Conservation (phyloP, 495 filamentous ascomycete genomes). For the Delitschia confertaspora region DNA sequence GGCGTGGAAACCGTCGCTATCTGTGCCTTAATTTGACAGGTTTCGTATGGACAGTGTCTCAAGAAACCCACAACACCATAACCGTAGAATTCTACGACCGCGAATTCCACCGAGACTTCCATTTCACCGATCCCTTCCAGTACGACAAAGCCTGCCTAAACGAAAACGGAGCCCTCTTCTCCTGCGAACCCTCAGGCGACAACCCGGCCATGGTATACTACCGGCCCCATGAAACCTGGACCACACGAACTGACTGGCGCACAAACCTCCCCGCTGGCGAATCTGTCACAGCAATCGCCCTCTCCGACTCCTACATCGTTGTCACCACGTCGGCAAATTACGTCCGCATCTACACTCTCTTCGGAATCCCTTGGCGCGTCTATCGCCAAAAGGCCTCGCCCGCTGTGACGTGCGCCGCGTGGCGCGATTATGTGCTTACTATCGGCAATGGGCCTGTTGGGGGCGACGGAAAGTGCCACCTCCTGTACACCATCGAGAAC, state of each 20-base stretch:
- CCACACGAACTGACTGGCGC: conserved; percentile 79
- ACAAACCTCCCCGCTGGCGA: conserved; percentile 76
- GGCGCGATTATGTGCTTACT: conserved; percentile 87
- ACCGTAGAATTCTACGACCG: conserved; percentile 97
- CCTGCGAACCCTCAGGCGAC: conserved; percentile 53
- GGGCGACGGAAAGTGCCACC: conserved; percentile 60
- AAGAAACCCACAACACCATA: conserved; percentile 85
- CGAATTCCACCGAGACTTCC: conserved; percentile 83
- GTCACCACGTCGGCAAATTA: conserved; percentile 78
- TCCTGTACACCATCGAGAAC: conserved; percentile 86
- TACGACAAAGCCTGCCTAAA: conserved; percentile 95
- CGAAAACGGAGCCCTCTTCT: conserved; percentile 79
- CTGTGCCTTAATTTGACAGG: conserved; percentile 88
- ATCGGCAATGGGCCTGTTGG: conserved; percentile 84
- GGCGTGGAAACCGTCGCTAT: conserved; percentile 88
- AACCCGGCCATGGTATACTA: conserved; percentile 82
- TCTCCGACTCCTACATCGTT: conserved; percentile 83
- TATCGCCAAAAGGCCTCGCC: conserved; percentile 85
- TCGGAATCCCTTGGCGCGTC: conserved; percentile 77
- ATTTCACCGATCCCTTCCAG: conserved; percentile 90
- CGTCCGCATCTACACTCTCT: conserved; percentile 85
- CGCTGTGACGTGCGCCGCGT: conserved; percentile 83
- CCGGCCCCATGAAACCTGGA: conserved; percentile 95
- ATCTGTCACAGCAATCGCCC: conserved; percentile 72
- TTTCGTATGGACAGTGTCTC: conserved; percentile 93